Evolutionary conservation across 2,329 filamentous ascomycete species (phyloP), one percentile per base, ranked within the genome.

Genomic region (Hypoxylon sp.): DNA sequence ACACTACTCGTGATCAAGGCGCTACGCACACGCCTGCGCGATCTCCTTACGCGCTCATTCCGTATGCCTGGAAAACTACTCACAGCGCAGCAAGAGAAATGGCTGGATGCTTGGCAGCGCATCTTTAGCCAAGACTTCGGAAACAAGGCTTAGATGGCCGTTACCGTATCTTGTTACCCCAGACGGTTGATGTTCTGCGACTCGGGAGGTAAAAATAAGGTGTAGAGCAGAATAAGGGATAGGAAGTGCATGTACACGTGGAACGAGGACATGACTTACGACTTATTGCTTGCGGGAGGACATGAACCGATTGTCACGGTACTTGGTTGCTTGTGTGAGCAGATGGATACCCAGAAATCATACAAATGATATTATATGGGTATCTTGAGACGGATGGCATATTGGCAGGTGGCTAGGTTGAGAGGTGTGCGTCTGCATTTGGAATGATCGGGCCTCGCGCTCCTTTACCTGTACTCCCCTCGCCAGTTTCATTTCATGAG

Each of bases 1-100:
- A 91, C 91, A 0, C 90, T 96, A 85, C 87, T 97, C 36, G 94
- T 91, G n/a, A 82, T 99, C 75, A 98, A 98, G 80, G 88, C 90
- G 5, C 82, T 98, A 58, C 88, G 93, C 19, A 83, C 85, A 1
- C 87, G 91, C 25, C 83, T 97, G 17, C 89, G 91, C 70, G 93
- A 97, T 71, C 87, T 97, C 43, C 83, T 97, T 50, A 88, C 88
- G 0, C 85, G 87, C 30, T 86, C 88, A 21, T 94, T 97, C 82
- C 91, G 89, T 79, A 86, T 83, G 70, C 89, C 89, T 0, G 89
- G 89, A 10, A 89, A 87, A 71, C 76, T 88, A 28, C 85, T 85
- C 6, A 89, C 90, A 0, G 82, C 86, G 23, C 89, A 91, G 75
- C 90, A 93, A 73, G 87, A 90, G 78, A 88, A 88, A 73, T 93